These are phyloP conservation scores for Solanum corneliomulleri DNA, from an alignment of 257 asterid genomes.

Conservation along the genomic window DNA sequence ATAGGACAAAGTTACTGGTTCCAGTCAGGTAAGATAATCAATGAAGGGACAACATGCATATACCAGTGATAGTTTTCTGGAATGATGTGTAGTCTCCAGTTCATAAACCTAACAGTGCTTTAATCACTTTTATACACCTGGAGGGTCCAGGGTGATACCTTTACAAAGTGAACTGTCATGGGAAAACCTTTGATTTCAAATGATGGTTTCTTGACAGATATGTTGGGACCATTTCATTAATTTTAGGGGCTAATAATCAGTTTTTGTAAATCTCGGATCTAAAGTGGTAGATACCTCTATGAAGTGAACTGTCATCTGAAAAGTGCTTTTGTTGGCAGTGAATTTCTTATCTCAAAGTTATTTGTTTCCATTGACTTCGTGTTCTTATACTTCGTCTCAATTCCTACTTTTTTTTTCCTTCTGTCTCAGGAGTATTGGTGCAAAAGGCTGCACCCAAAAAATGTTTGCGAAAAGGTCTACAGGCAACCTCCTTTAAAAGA, in stretches of 20 bases:
- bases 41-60: neutral
- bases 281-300: neutral
- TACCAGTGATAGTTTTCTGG: neutral
- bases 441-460: constrained; percentile 86
- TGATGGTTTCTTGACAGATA: neutral
- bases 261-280: neutral
- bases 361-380: neutral
- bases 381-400: neutral
- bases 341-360: neutral
- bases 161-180: neutral
- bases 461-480: constrained; percentile 94
- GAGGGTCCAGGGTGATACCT: neutral
- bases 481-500: constrained; percentile 95
- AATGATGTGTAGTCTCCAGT: neutral
- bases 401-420: neutral
- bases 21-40: neutral
- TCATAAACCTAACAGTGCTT: neutral
- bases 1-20: neutral
- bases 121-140: neutral
- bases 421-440: constrained; percentile 85
- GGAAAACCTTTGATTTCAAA: neutral
- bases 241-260: neutral
- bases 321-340: neutral
- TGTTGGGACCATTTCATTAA: neutral
- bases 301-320: neutral